Evolutionary conservation across 768 basidiomycete genomes (phyloP).

Genomic region (Phlebiopsis gigantea): DNA sequence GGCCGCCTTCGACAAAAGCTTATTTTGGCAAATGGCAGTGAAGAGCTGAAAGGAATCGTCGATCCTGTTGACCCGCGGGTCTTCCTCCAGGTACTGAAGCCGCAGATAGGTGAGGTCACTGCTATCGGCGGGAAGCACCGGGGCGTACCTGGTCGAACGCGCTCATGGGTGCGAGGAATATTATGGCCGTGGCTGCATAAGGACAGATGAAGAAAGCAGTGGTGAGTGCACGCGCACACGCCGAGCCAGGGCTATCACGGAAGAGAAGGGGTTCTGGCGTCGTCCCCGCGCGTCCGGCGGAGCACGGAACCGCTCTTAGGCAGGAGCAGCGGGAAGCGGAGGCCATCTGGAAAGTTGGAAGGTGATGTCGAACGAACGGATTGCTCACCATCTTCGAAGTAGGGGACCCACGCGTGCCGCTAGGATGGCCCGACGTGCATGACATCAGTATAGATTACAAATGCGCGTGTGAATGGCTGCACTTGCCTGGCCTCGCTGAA

Average conservation of each 20-base stretch:
- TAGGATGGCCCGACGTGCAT: slow-evolving; percentile 21
- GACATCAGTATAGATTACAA: slow-evolving; percentile 7
- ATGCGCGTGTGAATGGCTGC: slow-evolving; percentile 10
- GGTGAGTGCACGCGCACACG: slow-evolving; percentile 1
- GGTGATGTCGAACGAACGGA: neutral
- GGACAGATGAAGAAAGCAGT: slow-evolving; percentile 8
- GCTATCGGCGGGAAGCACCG: slow-evolving; percentile 2
- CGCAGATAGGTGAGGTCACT: neutral
- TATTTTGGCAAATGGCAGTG: slow-evolving; percentile 69
- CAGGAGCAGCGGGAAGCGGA: neutral
- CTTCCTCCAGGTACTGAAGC: slow-evolving; percentile 73
- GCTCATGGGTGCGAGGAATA: slow-evolving; percentile 82
- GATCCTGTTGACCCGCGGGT: slow-evolving; percentile 71
- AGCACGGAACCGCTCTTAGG: neutral
- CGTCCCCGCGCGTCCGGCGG: neutral
- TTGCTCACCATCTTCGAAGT: slow-evolving; percentile 73
- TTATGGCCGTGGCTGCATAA: slow-evolving; percentile 67
- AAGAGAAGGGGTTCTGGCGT: neutral
- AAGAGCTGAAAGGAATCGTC: slow-evolving; percentile 80
- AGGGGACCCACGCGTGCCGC: slow-evolving; percentile 80
- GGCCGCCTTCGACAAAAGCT: slow-evolving; percentile 66
- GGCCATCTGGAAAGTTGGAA: neutral
- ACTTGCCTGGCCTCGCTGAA: slow-evolving; percentile 58
- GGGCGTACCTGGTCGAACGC: slow-evolving; percentile 75
- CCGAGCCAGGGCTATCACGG: neutral